Evolutionary conservation across 2,329 filamentous ascomycete genomes (phyloP).

Genomic region (Aspergillus pseudoglaucus): DNA sequence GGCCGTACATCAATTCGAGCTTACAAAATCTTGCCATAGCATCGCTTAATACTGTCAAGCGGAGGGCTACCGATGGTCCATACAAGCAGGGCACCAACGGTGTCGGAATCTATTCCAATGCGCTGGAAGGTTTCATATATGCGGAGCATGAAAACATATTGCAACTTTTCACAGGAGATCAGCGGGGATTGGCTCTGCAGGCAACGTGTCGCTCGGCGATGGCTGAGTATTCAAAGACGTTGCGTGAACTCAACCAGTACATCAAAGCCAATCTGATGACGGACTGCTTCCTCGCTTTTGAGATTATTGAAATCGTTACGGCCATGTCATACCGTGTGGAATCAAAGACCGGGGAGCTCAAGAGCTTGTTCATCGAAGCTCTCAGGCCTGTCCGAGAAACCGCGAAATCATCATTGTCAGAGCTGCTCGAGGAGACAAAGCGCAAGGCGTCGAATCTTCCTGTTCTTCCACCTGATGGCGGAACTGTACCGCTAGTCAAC

Average conservation of each 20-base stretch:
- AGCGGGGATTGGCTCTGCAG: conserved; percentile 74
- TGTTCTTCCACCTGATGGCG: conserved; percentile 69
- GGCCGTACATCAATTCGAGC: conserved; percentile 75
- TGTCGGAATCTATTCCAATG: conserved; percentile 80
- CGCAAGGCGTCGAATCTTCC: conserved; percentile 61
- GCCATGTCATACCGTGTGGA: conserved; percentile 73
- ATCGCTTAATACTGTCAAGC: conserved; percentile 74
- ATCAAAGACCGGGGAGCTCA: conserved; percentile 75
- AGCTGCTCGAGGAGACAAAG: conserved; percentile 76
- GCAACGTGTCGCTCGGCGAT: conserved; percentile 72
- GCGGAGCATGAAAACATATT: conserved; percentile 89
- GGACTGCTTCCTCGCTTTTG: conserved; percentile 91
- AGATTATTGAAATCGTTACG: conserved; percentile 86
- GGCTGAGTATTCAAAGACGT: conserved; percentile 73
- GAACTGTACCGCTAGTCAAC: conserved; percentile 67
- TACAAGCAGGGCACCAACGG: conserved; percentile 87
- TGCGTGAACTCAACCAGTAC: conserved; percentile 83
- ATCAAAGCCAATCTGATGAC: conserved; percentile 80
- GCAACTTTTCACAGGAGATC: conserved; percentile 75
- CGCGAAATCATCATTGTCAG: conserved; percentile 75
- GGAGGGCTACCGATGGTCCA: conserved; percentile 67
- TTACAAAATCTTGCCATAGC: conserved; percentile 82
- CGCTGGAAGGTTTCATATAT: conserved; percentile 77
- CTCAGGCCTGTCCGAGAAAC: conserved; percentile 88
- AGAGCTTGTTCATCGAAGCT: conserved; percentile 72